A percentile compares a stretch with the other conserved stretches of the same genome.
phyloP scores from a whole-genome alignment of 106 monocot species.

The Alisma plantagoaquatica region DNA sequence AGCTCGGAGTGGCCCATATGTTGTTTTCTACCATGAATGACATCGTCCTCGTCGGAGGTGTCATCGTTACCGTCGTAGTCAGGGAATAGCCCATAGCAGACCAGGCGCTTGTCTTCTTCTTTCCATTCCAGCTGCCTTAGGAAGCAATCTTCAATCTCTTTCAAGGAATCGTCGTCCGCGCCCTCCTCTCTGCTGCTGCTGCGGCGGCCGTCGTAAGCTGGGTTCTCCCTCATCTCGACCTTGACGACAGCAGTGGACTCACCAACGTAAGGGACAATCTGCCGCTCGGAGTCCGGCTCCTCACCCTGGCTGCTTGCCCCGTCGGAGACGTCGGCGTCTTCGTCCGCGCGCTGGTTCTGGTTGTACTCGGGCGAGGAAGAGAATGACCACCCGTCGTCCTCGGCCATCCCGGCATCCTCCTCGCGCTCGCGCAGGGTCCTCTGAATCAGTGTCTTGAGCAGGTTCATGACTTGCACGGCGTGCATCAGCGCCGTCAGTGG shows the following conservation, averaged over 20 bases:
- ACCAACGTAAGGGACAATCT: constrained; percentile 3
- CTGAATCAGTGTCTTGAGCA: constrained; percentile 72
- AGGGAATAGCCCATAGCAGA: too few species aligned
- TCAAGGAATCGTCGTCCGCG: constrained; percentile 12
- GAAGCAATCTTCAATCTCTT: constrained; percentile 44
- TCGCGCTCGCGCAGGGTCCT: constrained; percentile 67
- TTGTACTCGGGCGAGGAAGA: too few species aligned
- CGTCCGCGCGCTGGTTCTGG: constrained; percentile 18
- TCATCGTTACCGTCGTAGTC: too few species aligned
- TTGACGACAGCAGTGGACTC: constrained; percentile 8
- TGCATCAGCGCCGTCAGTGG: constrained; percentile 95
- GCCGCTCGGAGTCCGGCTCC: constrained; percentile 16
- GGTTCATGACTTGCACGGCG: constrained; percentile 94
- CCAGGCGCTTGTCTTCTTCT: too few species aligned
- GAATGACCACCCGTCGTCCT: too few species aligned
- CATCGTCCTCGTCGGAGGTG: too few species aligned
- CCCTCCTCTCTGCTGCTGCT: too few species aligned
- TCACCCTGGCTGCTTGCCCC: constrained; percentile 6
- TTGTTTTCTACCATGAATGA: too few species aligned
- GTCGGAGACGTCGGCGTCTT: constrained; percentile 39
- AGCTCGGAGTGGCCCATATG: too few species aligned
- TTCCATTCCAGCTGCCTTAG: constrained; percentile 39
- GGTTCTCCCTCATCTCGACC: constrained; percentile 21
- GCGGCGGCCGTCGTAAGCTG: too few species aligned
- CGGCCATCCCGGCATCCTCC: too few species aligned